Percentiles rank a stretch among this genome's conserved stretches.
Conservation (phyloP, 1,139 yeast species). For the Candida labiduridarum region DNA sequence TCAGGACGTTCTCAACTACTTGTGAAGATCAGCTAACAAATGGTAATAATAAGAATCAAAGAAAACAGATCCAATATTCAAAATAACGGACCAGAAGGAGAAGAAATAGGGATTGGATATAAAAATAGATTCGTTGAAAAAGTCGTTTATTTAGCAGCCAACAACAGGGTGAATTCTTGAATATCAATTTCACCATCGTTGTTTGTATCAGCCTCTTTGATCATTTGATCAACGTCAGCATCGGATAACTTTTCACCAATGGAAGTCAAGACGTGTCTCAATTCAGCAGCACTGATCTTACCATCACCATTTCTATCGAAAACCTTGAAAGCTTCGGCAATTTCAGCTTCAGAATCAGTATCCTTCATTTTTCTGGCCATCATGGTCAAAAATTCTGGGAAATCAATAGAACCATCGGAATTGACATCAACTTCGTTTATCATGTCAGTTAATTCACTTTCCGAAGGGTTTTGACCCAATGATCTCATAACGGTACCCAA, state of each 20-base stretch:
- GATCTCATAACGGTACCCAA: slow-evolving; percentile 98
- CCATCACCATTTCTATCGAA: slow-evolving; percentile 96
- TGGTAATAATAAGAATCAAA: not conserved
- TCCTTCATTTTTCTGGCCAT: slow-evolving; percentile 97
- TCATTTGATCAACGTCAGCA: slow-evolving; percentile 96
- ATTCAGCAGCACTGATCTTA: slow-evolving; percentile 91
- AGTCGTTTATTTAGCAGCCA: slow-evolving; percentile 47
- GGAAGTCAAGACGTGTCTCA: slow-evolving; percentile 93
- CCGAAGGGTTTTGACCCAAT: slow-evolving; percentile 94
- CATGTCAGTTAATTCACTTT: slow-evolving; percentile 93
- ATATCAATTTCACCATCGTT: slow-evolving; percentile 96
- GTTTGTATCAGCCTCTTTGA: slow-evolving; percentile 92
- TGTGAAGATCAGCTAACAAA: not conserved
- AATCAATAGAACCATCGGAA: slow-evolving; percentile 93
- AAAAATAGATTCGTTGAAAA: not conserved
- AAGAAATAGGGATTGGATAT: not conserved
- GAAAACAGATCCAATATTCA: not conserved
- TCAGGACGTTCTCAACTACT: not conserved
- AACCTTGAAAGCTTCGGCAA: slow-evolving; percentile 96
- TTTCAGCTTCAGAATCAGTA: slow-evolving; percentile 95
- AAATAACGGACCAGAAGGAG: not conserved
- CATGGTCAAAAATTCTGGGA: slow-evolving; percentile 81
- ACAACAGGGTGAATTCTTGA: slow-evolving; percentile 86
- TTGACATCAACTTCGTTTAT: slow-evolving; percentile 95
- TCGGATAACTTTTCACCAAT: slow-evolving; percentile 96